These are phyloP conservation scores for Dothistroma septosporum DNA, from an alignment of 2,329 filamentous ascomycete genomes.

Conservation along the genomic window DNA sequence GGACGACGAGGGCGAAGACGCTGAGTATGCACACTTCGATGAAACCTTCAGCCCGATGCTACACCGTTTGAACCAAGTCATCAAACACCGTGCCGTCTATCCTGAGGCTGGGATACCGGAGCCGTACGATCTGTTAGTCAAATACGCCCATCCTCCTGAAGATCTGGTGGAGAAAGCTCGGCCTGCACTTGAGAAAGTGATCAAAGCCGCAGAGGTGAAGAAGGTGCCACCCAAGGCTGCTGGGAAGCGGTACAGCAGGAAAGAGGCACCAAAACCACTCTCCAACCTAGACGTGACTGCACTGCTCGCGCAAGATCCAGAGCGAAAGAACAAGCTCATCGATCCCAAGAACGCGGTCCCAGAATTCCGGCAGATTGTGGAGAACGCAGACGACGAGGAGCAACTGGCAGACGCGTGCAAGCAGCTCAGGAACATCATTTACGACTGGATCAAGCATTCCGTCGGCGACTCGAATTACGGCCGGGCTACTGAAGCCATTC, in stretches of 20 bases:
- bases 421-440: slow-evolving; percentile 71
- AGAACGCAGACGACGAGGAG: slow-evolving; percentile 53
- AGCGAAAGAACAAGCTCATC: slow-evolving; percentile 50
- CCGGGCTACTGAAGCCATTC: slow-evolving; percentile 69
- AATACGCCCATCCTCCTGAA: slow-evolving; percentile 68
- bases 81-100: slow-evolving; percentile 75
- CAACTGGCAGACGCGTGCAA: slow-evolving; percentile 64
- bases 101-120: slow-evolving; percentile 61
- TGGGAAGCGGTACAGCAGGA: slow-evolving; percentile 52
- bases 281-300: slow-evolving; percentile 85
- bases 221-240: slow-evolving; percentile 53
- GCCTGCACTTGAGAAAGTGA: slow-evolving; percentile 58
- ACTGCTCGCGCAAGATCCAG: slow-evolving; percentile 59
- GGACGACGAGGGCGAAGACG: slow-evolving; percentile 65
- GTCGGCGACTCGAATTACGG: slow-evolving; percentile 72
- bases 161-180: slow-evolving; percentile 59
- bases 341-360: slow-evolving; percentile 74
- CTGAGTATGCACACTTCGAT: slow-evolving; percentile 72
- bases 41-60: slow-evolving; percentile 79
- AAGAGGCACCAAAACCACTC: slow-evolving; percentile 70
- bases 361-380: slow-evolving; percentile 79
- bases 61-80: slow-evolving; percentile 83
- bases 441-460: slow-evolving; percentile 64
- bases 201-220: slow-evolving; percentile 72
- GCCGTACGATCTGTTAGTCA: slow-evolving; percentile 61